Base-by-base conservation (phyloP, 2,329 filamentous ascomycete species). In the Fusarium sp. region DNA sequence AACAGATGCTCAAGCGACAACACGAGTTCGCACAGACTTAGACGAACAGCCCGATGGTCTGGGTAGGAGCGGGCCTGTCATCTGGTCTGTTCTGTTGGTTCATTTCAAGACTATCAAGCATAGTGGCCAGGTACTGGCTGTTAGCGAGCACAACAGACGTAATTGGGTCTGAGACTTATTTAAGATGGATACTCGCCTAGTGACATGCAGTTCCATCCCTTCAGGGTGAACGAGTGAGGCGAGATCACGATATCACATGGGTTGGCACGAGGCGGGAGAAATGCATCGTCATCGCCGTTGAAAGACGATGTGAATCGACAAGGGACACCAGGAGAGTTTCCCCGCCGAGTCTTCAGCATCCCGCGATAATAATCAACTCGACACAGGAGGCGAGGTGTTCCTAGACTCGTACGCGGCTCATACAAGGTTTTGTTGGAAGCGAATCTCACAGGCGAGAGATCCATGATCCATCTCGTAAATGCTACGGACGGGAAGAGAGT, bases 261-360 rank as follows among this genome's bases (percentile, higher is more conserved):
- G 18, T 53, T 49, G 32, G 20, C 32, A 56, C 32, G 41, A 57
- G 21, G 67, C 25, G 23, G 58, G 16, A 43, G 45, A 51, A 32
- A 65, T 37, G 28, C 49, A 37, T 61, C 18, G 43, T 53, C 37
- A 62, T 66, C 27, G 23, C 57, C 47, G 55, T 62, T 58, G 59
- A 46, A 66, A 54, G 54, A 58, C 48, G 51, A 74, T 72, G 45
- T 70, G 59, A 66, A 74, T 72, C 59, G 54, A 56, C 65, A 61
- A 40, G 51, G 32, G 47, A 51, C 40, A 42, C 30, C 14, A 23
- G 20, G 20, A 37, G 21, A 53, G 23, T 41, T 53, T 21, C 50
- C 27, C 47, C 43, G 50, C 47, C 37, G 30, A 41, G 30, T 41
- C 32, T 55, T 59, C 51, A 41, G 28, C 37, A 58, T 55, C 25